Evolutionary conservation across 257 asterid genomes (phyloP).

Genomic region (Eucommia ulmoides): DNA sequence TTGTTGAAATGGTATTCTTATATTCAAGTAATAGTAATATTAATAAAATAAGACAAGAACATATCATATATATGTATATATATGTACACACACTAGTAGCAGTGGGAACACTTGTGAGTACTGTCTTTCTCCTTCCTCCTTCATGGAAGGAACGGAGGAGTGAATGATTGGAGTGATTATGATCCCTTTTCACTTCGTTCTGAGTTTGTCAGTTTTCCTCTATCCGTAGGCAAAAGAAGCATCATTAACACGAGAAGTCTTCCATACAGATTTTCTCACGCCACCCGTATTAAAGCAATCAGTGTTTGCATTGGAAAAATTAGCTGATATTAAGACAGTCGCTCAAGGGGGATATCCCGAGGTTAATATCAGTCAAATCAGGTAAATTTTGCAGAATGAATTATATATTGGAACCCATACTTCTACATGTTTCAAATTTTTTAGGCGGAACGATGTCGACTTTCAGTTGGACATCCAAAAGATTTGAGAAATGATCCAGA

Average conservation of each 20-base stretch:
- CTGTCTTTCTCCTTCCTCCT: neutral
- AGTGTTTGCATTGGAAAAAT: conserved; percentile 39
- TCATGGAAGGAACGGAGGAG: neutral
- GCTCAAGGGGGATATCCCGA: conserved; percentile 94
- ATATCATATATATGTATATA: too few species aligned
- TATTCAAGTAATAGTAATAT: too few species aligned
- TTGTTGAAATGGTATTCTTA: conserved; percentile 61
- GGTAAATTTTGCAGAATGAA: too few species aligned
- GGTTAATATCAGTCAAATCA: conserved; percentile 30
- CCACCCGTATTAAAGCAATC: conserved; percentile 75
- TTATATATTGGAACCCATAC: too few species aligned
- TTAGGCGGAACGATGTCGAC: conserved; percentile 92
- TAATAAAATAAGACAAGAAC: too few species aligned
- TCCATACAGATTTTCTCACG: conserved; percentile 76
- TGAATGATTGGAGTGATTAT: neutral
- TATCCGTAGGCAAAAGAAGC: conserved; percentile 43
- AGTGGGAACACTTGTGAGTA: neutral
- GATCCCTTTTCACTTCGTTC: neutral
- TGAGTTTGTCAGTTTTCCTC: neutral
- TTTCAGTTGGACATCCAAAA: conserved; percentile 83
- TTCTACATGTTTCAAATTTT: too few species aligned
- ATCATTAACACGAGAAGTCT: conserved; percentile 55
- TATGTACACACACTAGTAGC: too few species aligned
- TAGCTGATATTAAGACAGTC: conserved; percentile 51
- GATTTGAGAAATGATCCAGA: conserved; percentile 59